Evolutionary conservation across 495 filamentous ascomycete species (phyloP), one percentile per base, ranked within the genome.

Genomic region (Aspergillus coremiiformis): DNA sequence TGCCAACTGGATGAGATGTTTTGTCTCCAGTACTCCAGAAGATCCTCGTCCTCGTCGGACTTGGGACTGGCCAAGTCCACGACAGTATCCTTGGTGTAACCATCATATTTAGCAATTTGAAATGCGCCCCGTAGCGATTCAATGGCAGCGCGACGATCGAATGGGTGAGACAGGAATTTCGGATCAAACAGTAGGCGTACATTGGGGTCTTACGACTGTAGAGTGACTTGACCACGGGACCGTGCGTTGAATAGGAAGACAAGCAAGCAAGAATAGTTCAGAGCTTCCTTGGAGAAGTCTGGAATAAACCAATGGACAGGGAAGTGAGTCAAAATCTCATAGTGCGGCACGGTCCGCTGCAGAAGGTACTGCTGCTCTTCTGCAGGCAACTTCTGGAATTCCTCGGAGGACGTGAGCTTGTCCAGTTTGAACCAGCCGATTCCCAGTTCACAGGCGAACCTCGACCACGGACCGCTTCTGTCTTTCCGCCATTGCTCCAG

Each of bases 111-210:
- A 6, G 70, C 64, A 11, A 83, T 47, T 21, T 75, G 62, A 2
- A 79, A 30, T 0, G 68, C 61, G 7, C 78, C 66, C 3, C 77
- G 70, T 29, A 80, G 68, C 2, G 75, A 68, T 56, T 84, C 78
- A 30, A 84, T 62, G 11, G 75, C 74, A 0, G 73, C 70, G 1
- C 76, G 75, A 4, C 71, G 72, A 55, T 87, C 84, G 47, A 74
- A 85, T 5, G 77, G 71, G 41, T 81, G 73, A 1, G 64, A 60
- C 2, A 86, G 65, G 59, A 79, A 82, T 21, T 68, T 69, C 0
- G 81, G 79, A 57, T 85, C 74, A 55, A 85, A 82, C 0, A 69
- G 49, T 0, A 82, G 74, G n/a, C 77, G 72, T 7, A 68, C 78
- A 3, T 61, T 49, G 0, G 81, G 79, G 61, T 86, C 65, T 0